phyloP scores from a whole-genome alignment of 768 basidiomycete species.

The Gloeopeniophorella convolvens region DNA sequence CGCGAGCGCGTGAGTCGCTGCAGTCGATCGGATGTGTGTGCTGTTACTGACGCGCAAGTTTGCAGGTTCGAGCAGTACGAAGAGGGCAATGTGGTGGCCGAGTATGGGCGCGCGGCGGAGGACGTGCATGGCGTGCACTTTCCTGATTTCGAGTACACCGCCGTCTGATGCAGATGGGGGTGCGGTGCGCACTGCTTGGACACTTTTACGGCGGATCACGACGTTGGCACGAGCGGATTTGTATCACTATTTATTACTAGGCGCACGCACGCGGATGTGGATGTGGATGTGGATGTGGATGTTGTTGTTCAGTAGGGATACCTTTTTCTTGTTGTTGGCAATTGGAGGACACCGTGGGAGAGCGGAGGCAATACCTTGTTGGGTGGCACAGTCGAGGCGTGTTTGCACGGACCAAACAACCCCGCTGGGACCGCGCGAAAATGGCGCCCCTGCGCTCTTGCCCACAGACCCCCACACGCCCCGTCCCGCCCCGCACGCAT shows the following conservation, averaged over 20 bases:
- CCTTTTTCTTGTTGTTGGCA: no score
- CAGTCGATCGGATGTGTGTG: no score
- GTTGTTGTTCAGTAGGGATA: conserved; percentile 4
- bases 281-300: neutral
- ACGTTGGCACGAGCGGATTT: conserved; percentile 13
- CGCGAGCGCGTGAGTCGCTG: conserved; percentile 88
- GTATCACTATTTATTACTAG: conserved; percentile 13
- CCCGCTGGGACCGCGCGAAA: conserved; percentile 12
- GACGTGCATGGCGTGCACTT: conserved; percentile 67
- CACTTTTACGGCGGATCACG: conserved; percentile 9
- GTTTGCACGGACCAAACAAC: conserved; percentile 18
- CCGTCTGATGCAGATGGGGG: conserved; percentile 3
- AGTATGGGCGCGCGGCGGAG: conserved; percentile 50
- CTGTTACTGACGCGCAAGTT: neutral
- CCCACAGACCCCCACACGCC: conserved; percentile 10
- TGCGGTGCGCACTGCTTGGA: neutral
- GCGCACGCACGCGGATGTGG: no score
- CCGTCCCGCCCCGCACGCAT: no score
- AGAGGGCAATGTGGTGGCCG: conserved; percentile 57
- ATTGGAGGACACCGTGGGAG: no score
- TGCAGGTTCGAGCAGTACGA: conserved; percentile 72
- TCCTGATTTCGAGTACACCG: conserved; percentile 73
- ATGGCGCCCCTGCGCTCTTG: conserved; percentile 17
- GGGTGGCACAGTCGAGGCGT: conserved; percentile 9
- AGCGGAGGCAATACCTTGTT: no score